Base-by-base conservation (phyloP, 2,329 filamentous ascomycete genomes). In the Sporothrix mexicana region DNA sequence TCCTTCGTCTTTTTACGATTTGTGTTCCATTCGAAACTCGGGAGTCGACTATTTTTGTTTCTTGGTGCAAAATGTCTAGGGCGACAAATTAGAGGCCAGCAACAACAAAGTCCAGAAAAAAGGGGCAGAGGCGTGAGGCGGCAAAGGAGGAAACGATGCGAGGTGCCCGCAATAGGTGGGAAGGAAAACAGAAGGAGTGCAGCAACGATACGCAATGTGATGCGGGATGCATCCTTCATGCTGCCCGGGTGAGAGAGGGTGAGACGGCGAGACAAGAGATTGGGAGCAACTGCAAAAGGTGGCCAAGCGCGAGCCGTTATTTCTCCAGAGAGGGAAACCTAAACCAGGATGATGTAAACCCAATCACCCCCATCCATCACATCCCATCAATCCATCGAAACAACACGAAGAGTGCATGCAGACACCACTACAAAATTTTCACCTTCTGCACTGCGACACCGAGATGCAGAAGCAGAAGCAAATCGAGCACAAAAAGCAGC, bases 1-100 rank as follows among this genome's bases (percentile, higher is more conserved):
- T 66, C 61, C 61, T 66, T 66, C 61, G 61, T 47, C 30, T 5
- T 66, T 66, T 43, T 43, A 9, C 41, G 61, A 15, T 47, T 20
- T 47, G 41, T 25, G 61, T 47, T 45, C n/a, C 69, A 49, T 47
- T 20, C 10, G 8, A 15, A 36, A 36, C 30, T 36, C 30, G 30
- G 55, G 41, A 45, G 36, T 15, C n/a, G 8, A 43, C 47, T n/a
- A 20, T 55, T 64, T 61, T 64, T 23, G 43, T 17, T 64, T 64
- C 9, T 12, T 45, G 59, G 20, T 36, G 59, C 61, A 47, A 20
- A 20, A 6, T 45, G 20, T 47, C 20, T 12, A 47, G 41, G n/a
- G 20, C 61, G 41, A 25, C 61, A 66, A 66, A 47, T 66, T 20
- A 45, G n/a, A 25, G 23, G 53, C 15, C 12, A 15, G 12, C 5